These are phyloP conservation scores for Eucalyptus brandiana DNA, from an alignment of 345 rosid species.

Conservation along the genomic window DNA sequence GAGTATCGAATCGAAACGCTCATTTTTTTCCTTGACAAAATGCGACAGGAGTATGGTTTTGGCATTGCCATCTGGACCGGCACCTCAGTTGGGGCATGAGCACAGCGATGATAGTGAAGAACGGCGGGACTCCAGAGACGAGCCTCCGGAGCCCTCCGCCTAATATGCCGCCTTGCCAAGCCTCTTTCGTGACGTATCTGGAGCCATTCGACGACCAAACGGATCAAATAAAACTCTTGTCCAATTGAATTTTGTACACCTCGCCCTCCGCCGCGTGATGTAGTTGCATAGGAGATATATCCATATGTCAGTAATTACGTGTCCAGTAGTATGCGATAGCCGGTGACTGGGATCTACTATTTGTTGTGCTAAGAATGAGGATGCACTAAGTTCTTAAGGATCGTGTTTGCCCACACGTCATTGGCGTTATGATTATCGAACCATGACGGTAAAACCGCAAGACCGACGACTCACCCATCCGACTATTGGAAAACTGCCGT, in stretches of 20 bases:
- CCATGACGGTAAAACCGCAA: background rate
- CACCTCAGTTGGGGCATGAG: slow-evolving; percentile 36
- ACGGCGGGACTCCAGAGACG: slow-evolving; percentile 1
- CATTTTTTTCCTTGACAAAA: background rate
- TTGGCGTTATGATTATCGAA: background rate
- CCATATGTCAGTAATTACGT: background rate
- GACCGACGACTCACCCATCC: no score
- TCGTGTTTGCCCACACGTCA: background rate
- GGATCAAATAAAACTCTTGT: background rate
- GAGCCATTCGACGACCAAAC: background rate
- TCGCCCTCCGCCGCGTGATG: background rate
- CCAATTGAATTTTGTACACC: background rate
- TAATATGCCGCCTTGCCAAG: slow-evolving; percentile 18
- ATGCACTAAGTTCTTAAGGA: background rate
- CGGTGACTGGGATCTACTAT: background rate
- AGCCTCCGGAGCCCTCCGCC: slow-evolving; percentile 18
- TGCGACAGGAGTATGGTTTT: slow-evolving; percentile 8
- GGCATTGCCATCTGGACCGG: slow-evolving; percentile 37
- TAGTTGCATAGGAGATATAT: background rate
- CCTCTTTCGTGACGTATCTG: background rate
- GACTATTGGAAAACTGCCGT: no score
- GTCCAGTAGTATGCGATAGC: background rate
- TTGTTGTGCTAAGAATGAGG: background rate
- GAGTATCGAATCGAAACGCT: background rate
- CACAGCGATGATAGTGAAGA: slow-evolving; percentile 16